Base-by-base conservation (phyloP, 164 flowering plant genomes). In the Tetracentron sinense region DNA sequence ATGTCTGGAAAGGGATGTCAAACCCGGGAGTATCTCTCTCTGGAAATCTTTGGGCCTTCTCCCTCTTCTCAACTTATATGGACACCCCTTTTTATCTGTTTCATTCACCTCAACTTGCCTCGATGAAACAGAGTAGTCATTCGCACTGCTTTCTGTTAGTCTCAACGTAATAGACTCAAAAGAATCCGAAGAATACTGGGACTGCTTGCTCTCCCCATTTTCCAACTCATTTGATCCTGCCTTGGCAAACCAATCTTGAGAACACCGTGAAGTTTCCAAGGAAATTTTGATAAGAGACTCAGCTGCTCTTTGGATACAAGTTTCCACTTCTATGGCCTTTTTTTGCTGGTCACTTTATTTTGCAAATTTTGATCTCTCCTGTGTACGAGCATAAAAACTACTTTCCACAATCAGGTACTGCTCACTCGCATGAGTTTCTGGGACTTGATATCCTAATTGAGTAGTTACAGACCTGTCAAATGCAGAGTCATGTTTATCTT, bases 21-120 rank as follows among this genome's bases (percentile, higher is more conserved):
- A 65, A 25, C 77, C 65, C 5, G 92, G 89, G 17, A 86, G 68
- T 56, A 86, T 73, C 35, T 86, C 91, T 71, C 47, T 82, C 62
- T 71, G 88, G 62, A 86, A 86, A 63, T 86, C 85, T 64, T 78
- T 84, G 61, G 80, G 22, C 63, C 89, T 80, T 66, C 86, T 80
- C 47, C 92, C 92, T 49, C 92, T 75, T 67, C 75, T 84, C 69
- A 81, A 56, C 64, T 78, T 80, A 22, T 61, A 30, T 20, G 74
- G 64, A 30, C 42, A 56, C 35, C 68, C 74, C 49, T 67, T 77
- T 14, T 50, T 67, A 21, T 69, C 81, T 25, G 44, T 23, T 19
- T 66, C 77, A 42, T 59, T 60, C 49, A 68, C 67, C 42, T 78
- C 81, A 42, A 42, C 58, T 26, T 70, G 69, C 50, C 54, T 69